These are phyloP conservation scores for Shiraia bambusicola DNA, from an alignment of 2,329 filamentous ascomycete genomes.

Conservation along the genomic window DNA sequence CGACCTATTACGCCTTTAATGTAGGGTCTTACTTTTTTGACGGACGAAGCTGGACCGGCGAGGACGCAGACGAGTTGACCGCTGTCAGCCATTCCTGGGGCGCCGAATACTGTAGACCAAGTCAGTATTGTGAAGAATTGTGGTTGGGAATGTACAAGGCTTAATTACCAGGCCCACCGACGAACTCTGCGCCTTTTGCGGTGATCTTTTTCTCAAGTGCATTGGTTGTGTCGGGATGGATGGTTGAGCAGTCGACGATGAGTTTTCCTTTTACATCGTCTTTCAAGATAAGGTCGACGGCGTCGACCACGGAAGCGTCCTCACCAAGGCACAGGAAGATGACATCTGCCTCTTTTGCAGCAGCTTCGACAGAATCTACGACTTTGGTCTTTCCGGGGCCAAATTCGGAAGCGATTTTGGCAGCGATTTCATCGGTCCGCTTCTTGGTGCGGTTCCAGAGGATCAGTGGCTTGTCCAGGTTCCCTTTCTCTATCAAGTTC, in stretches of 20 bases:
- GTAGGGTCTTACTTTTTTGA: constrained; percentile 68
- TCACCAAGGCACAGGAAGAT: constrained; percentile 82
- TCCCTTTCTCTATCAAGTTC: constrained; percentile 78
- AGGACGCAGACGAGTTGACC: constrained; percentile 73
- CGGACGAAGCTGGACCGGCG: constrained; percentile 62
- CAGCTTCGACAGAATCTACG: constrained; percentile 64
- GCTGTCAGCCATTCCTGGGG: constrained; percentile 67
- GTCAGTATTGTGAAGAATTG: constrained; percentile 23
- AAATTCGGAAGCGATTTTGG: constrained; percentile 62
- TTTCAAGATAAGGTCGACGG: constrained; percentile 60
- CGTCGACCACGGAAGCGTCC: constrained; percentile 69
- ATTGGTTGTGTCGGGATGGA: constrained; percentile 80
- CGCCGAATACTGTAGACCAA: constrained; percentile 64
- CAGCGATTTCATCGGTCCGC: constrained; percentile 64
- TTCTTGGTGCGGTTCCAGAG: constrained; percentile 77
- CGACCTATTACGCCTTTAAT: constrained; percentile 71
- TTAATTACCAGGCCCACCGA: constrained; percentile 62
- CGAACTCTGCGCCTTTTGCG: constrained; percentile 67
- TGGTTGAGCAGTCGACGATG: constrained; percentile 83
- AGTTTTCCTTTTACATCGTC: constrained; percentile 67
- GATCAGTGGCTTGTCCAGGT: constrained; percentile 69
- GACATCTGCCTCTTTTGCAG: constrained; percentile 69
- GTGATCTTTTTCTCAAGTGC: constrained; percentile 60
- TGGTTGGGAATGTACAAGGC: not conserved
- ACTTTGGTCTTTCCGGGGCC: constrained; percentile 64